Conservation (phyloP, 2,329 filamentous ascomycete genomes). For the Aspergillus sclerotialis region DNA sequence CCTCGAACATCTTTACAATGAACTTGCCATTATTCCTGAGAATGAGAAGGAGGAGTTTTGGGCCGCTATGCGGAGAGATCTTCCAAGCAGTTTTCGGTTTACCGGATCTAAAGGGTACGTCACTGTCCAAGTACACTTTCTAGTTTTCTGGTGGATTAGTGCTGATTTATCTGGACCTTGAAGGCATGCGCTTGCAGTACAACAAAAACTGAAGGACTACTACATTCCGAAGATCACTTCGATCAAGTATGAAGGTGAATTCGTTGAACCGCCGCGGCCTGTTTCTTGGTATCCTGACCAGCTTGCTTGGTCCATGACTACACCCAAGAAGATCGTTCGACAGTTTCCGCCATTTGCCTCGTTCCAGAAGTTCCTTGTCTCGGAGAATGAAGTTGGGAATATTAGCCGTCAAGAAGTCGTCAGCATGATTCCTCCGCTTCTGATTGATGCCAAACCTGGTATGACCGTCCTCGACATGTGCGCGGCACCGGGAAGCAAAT, state of each 20-base stretch:
- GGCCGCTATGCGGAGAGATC: conserved; percentile 70
- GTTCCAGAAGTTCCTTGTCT: conserved; percentile 96
- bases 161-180: conserved; percentile 6
- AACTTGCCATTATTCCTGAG: conserved; percentile 65
- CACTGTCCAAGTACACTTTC: conserved; percentile 1
- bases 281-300: conserved; percentile 92
- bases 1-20: conserved; percentile 81
- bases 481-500: conserved; percentile 94
- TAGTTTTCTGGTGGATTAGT: conserved; percentile 3
- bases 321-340: conserved; percentile 89
- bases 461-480: conserved; percentile 95
- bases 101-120: conserved; percentile 83
- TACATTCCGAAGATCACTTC: conserved; percentile 87
- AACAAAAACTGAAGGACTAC: conserved; percentile 75
- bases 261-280: conserved; percentile 72
- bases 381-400: conserved; percentile 93
- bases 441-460: conserved; percentile 84
- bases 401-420: conserved; percentile 97
- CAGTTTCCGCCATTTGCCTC: conserved; percentile 89
- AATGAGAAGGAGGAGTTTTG: conserved; percentile 78
- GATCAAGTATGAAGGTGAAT: conserved; percentile 75
- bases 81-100: conserved; percentile 97
- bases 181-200: conserved; percentile 86
- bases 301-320: conserved; percentile 96
- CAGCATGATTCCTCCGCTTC: conserved; percentile 94